Base-by-base conservation (phyloP, 805 yeast genomes). In the Zygosaccharomyces bisporus region DNA sequence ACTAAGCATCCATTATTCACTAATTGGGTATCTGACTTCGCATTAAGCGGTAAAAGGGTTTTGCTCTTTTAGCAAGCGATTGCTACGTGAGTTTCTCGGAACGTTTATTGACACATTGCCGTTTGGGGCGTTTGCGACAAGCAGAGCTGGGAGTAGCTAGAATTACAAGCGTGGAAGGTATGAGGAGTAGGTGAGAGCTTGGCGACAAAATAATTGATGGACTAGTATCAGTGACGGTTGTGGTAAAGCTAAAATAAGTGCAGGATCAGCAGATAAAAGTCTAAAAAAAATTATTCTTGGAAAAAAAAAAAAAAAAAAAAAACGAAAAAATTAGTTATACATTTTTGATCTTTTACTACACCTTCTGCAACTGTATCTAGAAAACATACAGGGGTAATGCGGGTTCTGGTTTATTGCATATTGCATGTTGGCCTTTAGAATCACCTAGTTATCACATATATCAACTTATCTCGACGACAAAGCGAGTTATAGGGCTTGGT, bases 1-100 rank as follows among this genome's bases (percentile, higher is more conserved):
- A 19, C 20, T 30, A 23, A 29, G 25, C 19, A 25, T 24, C 12
- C 40, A 37, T 37, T 37, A 37, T 37, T 29, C 30, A 12, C 40
- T 14, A 13, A 37, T 37, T 7, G 31, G 32, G 40, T 25, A 37
- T 17, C 30, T 21, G 10, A 18, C n/a, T 25, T 37, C 20, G 27
- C 40, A 21, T n/a, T 17, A 37, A 25, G 40, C 30, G 23, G 30
- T 24, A 37, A 37, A 37, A 37, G 24, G 40, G 40, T 37, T 37
- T 37, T 37, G 40, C 40, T 37, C 40, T 37, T 37, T 37, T 37
- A 37, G 40, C 40, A 37, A 37, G 40, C 40, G 17, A 30, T 27
- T 27, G 31, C 31, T 27, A n/a, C 27, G 27, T 37, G 24, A 24
- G 32, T 37, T 20, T 37, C 21, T 25, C 32, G 32, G 32, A 37